Evolutionary conservation across 768 basidiomycete species (phyloP), one percentile per base, ranked within the genome.

Genomic region (Lactarius sp.): DNA sequence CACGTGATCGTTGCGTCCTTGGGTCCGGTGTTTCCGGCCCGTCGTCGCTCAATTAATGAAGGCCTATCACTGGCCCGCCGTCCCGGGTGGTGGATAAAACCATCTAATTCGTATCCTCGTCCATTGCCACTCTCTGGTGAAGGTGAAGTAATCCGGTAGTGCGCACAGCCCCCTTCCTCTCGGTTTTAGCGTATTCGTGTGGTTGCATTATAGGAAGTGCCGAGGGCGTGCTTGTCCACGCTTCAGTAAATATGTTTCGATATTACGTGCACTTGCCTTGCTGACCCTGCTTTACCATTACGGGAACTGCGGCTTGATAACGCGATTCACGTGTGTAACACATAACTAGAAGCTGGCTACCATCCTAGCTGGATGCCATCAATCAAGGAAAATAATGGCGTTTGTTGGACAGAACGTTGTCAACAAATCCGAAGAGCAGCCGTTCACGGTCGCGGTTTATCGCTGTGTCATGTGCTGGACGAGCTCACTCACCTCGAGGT

Each of bases 1-100:
- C 60, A 61, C 52, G 60, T 61, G 60, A 61, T n/a, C 60, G 60
- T 61, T 46, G 60, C 22, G 16, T 53, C 34, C 41, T 14, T 6
- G 7, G 1, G 13, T 27, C 34, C 56, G 56, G 56, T 12, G 14
- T 58, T 27, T 6, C 34, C 56, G 56, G 56, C 16, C 56, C 56
- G 56, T 18, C n/a, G 13, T 3, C 27, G 27, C 16, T n/a, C 8
- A n/a, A 27, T 27, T 27, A 27, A 27, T 27, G 27, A 20, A 20
- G 36, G 49, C 10, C 52, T 12, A 41, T 41, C 41, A 41, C n/a
- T n/a, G n/a, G 16, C 22, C 47, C 47, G 27, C 5, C 13, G 12
- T 27, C 47, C 47, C n/a, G 47, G 47, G 12, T 12, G 22, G 22
- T 49, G 47, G 47, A 18, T n/a, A 4, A 37, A 37, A 37, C 10